Conservation (phyloP, 148 eudicot species). For the Persicaria maculosa region DNA sequence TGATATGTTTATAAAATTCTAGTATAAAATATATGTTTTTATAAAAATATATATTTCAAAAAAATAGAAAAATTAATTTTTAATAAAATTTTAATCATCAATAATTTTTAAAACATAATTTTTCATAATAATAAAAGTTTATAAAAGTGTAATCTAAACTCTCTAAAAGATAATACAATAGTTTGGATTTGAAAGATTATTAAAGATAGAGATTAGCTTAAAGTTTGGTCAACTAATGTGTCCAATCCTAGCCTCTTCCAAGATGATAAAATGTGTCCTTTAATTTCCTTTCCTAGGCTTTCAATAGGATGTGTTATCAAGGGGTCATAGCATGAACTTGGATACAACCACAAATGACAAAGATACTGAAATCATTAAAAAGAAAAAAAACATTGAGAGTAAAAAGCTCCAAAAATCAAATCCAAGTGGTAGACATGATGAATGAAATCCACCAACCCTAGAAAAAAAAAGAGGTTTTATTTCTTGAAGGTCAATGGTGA, state of each 20-base stretch:
- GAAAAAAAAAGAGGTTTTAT: not conserved
- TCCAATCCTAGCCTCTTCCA: not conserved
- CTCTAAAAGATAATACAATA: too few species aligned
- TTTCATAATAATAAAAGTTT: too few species aligned
- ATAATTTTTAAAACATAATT: too few species aligned
- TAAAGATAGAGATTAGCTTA: not conserved
- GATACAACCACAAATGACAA: conserved; percentile 3
- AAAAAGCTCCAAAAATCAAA: not conserved
- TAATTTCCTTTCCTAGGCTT: too few species aligned
- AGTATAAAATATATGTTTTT: not conserved
- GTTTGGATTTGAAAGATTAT: too few species aligned
- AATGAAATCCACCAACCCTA: conserved; percentile 12
- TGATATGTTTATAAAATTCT: not conserved
- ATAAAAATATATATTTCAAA: too few species aligned
- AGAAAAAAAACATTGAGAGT: not conserved
- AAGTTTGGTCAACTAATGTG: conserved; percentile 7
- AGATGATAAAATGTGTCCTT: not conserved
- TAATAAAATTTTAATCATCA: too few species aligned
- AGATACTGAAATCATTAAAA: conserved; percentile 4
- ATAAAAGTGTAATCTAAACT: too few species aligned
- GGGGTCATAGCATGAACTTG: not conserved
- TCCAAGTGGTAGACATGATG: conserved; percentile 9
- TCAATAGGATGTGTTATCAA: not conserved
- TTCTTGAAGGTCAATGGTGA: not conserved
- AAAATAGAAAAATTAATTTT: too few species aligned